Evolutionary conservation across 352 stramenopile genomes (phyloP).

Genomic region (Phytophthora uliginosa): DNA sequence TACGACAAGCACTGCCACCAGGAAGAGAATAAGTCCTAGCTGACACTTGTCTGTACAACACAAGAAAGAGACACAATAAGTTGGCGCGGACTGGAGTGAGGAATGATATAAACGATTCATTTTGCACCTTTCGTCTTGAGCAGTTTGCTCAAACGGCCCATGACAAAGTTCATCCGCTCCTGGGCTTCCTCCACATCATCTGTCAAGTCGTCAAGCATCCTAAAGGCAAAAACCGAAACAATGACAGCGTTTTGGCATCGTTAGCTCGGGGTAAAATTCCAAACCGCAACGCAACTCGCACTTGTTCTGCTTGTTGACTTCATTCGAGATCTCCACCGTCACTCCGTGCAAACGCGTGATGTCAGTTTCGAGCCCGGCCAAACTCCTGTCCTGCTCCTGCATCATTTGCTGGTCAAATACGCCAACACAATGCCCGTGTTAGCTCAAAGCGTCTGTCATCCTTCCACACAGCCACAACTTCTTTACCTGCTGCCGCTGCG

Average conservation of each 20-base stretch:
- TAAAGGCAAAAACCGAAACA: constrained; percentile 19
- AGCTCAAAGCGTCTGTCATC: neutral
- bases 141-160: constrained; percentile 78
- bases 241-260: neutral
- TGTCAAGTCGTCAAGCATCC: constrained; percentile 82
- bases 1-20: constrained; percentile 70
- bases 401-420: constrained; percentile 60
- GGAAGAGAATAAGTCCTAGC: constrained; percentile 78
- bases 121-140: constrained; percentile 84
- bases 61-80: constrained; percentile 1
- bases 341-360: constrained; percentile 70
- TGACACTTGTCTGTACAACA: constrained; percentile 74
- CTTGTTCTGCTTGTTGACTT: constrained; percentile 84
- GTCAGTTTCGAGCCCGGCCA: constrained; percentile 66
- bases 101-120: neutral
- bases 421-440: neutral
- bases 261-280: neutral
- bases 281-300: constrained; percentile 24
- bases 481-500: constrained; percentile 56
- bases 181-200: constrained; percentile 81
- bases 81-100: neutral
- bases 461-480: neutral
- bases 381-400: constrained; percentile 70
- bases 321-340: constrained; percentile 77
- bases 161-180: constrained; percentile 88